Evolutionary conservation across 495 filamentous ascomycete species (phyloP).

Genomic region (Aspergillus steynii): DNA sequence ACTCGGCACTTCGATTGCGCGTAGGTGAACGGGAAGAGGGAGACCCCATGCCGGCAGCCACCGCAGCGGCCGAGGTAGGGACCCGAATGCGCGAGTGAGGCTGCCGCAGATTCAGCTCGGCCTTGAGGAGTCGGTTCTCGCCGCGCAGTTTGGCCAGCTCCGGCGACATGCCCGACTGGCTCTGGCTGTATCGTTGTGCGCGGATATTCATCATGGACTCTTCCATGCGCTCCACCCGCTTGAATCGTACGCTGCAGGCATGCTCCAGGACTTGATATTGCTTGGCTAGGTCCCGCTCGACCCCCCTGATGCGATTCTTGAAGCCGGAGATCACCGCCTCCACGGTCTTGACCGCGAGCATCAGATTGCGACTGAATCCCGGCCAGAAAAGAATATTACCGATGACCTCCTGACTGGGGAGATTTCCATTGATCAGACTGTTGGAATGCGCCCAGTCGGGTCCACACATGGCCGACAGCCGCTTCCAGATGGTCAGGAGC

Average conservation of each 20-base stretch:
- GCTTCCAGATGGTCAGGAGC: conserved; percentile 82
- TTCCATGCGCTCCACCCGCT: conserved; percentile 87
- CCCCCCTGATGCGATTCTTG: conserved; percentile 72
- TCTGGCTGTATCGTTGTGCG: conserved; percentile 34
- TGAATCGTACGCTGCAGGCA: conserved; percentile 72
- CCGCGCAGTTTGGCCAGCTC: conserved; percentile 73
- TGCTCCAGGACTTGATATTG: conserved; percentile 88
- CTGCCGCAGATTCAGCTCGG: conserved; percentile 76
- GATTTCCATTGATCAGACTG: conserved; percentile 80
- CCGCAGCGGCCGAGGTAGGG: conserved; percentile 6
- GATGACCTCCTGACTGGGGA: conserved; percentile 79
- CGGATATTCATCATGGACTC: conserved; percentile 59
- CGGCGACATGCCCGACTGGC: conserved; percentile 47
- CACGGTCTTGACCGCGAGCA: conserved; percentile 83
- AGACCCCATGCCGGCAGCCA: conserved; percentile 22
- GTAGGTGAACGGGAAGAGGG: conserved; percentile 29
- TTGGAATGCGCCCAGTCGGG: conserved; percentile 90
- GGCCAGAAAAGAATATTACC: conserved; percentile 70
- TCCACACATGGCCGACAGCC: conserved; percentile 82
- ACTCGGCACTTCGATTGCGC: conserved; percentile 11
- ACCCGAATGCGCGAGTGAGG: conserved; percentile 42
- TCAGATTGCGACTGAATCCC: conserved; percentile 83
- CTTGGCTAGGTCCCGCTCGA: conserved; percentile 85
- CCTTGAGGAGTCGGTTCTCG: conserved; percentile 79
- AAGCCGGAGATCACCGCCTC: conserved; percentile 81